A percentile compares a stretch with the other conserved stretches of the same genome.
phyloP scores from a whole-genome alignment of 257 asterid genomes.

The Solanum bulbocastanum region DNA sequence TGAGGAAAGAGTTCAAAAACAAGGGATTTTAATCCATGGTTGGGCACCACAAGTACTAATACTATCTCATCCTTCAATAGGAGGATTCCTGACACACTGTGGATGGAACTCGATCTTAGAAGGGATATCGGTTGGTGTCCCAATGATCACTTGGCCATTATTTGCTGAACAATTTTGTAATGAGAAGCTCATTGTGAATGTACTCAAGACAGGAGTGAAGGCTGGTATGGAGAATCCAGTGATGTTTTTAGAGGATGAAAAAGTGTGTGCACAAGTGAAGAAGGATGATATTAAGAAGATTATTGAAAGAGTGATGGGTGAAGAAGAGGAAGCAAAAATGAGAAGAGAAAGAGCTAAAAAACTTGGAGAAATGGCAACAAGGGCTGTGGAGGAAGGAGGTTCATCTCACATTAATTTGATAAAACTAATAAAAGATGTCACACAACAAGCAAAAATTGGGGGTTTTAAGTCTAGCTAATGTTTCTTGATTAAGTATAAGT shows the following conservation, averaged over 20 bases:
- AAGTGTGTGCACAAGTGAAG: neutral
- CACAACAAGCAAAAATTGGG: neutral
- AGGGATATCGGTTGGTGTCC: neutral
- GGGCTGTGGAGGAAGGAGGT: neutral
- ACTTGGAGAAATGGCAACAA: neutral
- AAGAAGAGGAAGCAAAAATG: neutral
- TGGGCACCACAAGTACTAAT: neutral
- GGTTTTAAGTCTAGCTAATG: neutral
- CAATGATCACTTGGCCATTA: neutral
- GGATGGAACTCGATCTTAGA: neutral
- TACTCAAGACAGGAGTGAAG: neutral
- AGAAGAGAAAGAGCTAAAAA: neutral
- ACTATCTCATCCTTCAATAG: neutral
- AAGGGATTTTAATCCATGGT: neutral
- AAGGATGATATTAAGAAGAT: neutral
- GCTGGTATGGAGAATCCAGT: neutral
- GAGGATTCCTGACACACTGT: neutral
- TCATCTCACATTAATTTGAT: neutral
- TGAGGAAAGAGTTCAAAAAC: neutral
- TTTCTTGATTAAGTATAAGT: neutral
- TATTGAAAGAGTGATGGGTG: neutral
- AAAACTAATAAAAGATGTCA: neutral
- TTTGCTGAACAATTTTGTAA: neutral
- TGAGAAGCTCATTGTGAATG: neutral
- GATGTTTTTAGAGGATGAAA: neutral